Evolutionary conservation across 2,329 filamentous ascomycete genomes (phyloP).

Genomic region (Aureobasidium lini): DNA sequence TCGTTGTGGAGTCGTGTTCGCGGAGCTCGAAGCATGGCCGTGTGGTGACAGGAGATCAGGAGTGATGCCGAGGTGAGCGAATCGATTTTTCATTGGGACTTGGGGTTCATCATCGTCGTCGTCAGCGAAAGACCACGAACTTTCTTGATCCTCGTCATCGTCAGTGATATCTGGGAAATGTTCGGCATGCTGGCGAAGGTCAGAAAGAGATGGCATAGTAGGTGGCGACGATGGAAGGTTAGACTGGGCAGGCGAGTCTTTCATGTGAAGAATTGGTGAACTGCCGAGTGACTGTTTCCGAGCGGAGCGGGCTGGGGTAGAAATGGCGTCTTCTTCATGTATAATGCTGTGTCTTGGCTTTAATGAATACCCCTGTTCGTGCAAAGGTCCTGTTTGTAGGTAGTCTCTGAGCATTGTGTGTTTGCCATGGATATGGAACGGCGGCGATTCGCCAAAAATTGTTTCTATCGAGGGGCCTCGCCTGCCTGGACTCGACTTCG

Average conservation of each 20-base stretch:
- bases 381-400: slow-evolving; percentile 39
- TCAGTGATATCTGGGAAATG: slow-evolving; percentile 26
- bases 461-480: slow-evolving; percentile 66
- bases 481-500: slow-evolving; percentile 56
- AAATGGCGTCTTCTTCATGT: slow-evolving; percentile 42
- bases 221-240: slow-evolving; percentile 39
- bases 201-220: slow-evolving; percentile 35
- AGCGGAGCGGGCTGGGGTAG: slow-evolving; percentile 39
- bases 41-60: slow-evolving; percentile 18
- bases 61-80: slow-evolving; percentile 11
- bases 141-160: slow-evolving; percentile 24
- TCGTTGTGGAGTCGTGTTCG: slow-evolving; percentile 31
- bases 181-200: slow-evolving; percentile 19
- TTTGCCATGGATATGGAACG: slow-evolving; percentile 21
- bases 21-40: slow-evolving; percentile 25
- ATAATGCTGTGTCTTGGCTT: slow-evolving; percentile 38
- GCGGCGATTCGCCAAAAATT: slow-evolving; percentile 67
- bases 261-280: slow-evolving; percentile 23
- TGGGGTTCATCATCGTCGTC: slow-evolving; percentile 16
- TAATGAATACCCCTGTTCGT: slow-evolving; percentile 27
- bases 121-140: slow-evolving; percentile 33
- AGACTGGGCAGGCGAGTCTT: slow-evolving; percentile 15
- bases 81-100: background rate
- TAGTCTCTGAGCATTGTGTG: slow-evolving; percentile 37
- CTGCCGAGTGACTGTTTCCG: slow-evolving; percentile 31